Base-by-base conservation (phyloP, 2,329 filamentous ascomycete species). In the Trichoderma hamatum region DNA sequence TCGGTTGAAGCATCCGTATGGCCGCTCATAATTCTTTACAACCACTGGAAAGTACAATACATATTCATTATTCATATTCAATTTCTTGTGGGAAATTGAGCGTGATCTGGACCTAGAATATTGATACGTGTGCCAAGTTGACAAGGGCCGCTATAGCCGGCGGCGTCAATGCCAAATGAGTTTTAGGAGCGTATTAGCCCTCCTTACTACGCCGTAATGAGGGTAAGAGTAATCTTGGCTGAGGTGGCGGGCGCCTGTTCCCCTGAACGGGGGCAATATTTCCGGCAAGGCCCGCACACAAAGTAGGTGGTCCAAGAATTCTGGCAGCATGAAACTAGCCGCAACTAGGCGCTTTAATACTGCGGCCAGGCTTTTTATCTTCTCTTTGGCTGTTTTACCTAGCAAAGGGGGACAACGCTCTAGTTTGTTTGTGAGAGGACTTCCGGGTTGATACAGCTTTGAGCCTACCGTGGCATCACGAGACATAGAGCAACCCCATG, bases 71-170 rank as follows among this genome's bases (percentile, higher is more conserved):
- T 49, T 21, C 46, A 49, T 49, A 1, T 49, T 24, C 9, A 21
- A 13, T 24, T 21, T 49, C n/a, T 21, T 21, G 43, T 21, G 9
- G n/a, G 19, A 49, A 49, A 21, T 21, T 13, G 21, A 24, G n/a
- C 11, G 39, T 43, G 39, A n/a, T 43, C 39, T n/a, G 19, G 39
- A 19, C 16, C 36, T 16, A 43, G 30, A 43, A 43, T 43, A 43
- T 43, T n/a, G 39, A 43, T 43, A 43, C 39, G 39, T 24, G 16
- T 36, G 32, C 60, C 60, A 24, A 19, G 60, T 63, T 16, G n/a
- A n/a, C 43, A n/a, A 30, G n/a, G 52, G 60, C 60, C 60, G 60
- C 49, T 32, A 24, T 63, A 63, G 30, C 60, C 60, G 60, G 46
- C 32, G 28, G 39, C 28, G 49, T 51, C 30, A 63, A 26, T 63